A percentile compares a stretch with the other conserved stretches of the same genome.
Conservation (phyloP, 164 flowering plant genomes). For the Paratinospora sagittata region DNA sequence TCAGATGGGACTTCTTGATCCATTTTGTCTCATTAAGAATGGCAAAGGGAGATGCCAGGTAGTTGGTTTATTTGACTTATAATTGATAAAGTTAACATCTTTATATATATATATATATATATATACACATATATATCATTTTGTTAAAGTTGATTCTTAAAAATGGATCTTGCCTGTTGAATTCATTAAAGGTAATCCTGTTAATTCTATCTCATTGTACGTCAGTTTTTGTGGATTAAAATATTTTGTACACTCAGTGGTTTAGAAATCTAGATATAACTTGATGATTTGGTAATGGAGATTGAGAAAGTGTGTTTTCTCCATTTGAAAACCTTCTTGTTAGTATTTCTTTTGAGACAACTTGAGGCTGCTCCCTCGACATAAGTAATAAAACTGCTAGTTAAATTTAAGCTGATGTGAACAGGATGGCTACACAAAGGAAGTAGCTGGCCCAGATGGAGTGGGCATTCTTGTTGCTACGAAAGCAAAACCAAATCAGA, state of each 20-base stretch:
- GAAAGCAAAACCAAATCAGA: slow-evolving; percentile 64
- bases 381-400: not conserved
- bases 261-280: not conserved
- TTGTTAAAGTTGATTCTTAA: not conserved
- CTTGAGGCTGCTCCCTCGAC: not conserved
- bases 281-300: not conserved
- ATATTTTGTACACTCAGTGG: not conserved
- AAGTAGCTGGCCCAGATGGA: slow-evolving; percentile 49
- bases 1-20: slow-evolving; percentile 66
- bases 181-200: not conserved
- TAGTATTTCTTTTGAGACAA: not conserved
- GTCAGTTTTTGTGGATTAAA: not conserved
- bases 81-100: not conserved
- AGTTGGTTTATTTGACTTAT: slow-evolving; percentile 4
- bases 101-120: not conserved
- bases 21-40: slow-evolving; percentile 58
- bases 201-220: not conserved
- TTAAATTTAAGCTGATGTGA: slow-evolving; percentile 4
- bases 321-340: not conserved
- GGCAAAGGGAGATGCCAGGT: slow-evolving; percentile 86
- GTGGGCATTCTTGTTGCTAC: slow-evolving; percentile 76
- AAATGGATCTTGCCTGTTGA: not conserved
- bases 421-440: slow-evolving; percentile 90
- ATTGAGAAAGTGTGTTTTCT: not conserved
- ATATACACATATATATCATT: too few species aligned